Conservation (phyloP, 2,329 filamentous ascomycete genomes). For the Conoideocrella luteorostrata region DNA sequence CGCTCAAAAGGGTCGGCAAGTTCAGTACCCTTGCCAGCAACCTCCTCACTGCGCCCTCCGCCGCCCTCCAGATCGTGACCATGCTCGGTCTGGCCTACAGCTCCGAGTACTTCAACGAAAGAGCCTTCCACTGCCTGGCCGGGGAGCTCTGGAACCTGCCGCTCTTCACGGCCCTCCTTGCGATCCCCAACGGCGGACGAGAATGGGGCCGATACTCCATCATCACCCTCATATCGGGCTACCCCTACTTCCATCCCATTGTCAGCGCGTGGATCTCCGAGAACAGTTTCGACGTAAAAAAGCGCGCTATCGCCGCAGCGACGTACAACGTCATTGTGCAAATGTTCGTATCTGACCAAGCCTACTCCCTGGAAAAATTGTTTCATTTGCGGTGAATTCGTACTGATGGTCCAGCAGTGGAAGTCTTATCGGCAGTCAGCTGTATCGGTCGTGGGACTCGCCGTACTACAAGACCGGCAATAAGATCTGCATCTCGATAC, state of each 20-base stretch:
- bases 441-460: conserved; percentile 44
- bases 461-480: conserved; percentile 54
- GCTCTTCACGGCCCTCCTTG: conserved; percentile 43
- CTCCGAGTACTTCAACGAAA: conserved; percentile 49
- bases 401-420: conserved; percentile 20
- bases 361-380: too few species aligned
- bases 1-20: conserved; percentile 44
- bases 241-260: conserved; percentile 53
- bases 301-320: conserved; percentile 39
- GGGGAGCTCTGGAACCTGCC: conserved; percentile 47
- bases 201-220: conserved; percentile 47
- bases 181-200: conserved; percentile 39
- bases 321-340: conserved; percentile 44
- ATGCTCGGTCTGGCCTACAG: conserved; percentile 47
- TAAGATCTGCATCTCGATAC: conserved; percentile 47
- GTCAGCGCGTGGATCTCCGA: conserved; percentile 44
- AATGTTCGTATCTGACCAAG: conserved; percentile 18
- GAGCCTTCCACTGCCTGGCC: conserved; percentile 45
- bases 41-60: conserved; percentile 55
- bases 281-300: conserved; percentile 44
- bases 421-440: conserved; percentile 36
- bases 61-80: conserved; percentile 49
- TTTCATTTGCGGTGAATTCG: not conserved
- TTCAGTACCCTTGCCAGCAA: conserved; percentile 56
- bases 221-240: conserved; percentile 45